phyloP scores from a whole-genome alignment of 495 filamentous ascomycete genomes.

The Apiosordaria backusii region DNA sequence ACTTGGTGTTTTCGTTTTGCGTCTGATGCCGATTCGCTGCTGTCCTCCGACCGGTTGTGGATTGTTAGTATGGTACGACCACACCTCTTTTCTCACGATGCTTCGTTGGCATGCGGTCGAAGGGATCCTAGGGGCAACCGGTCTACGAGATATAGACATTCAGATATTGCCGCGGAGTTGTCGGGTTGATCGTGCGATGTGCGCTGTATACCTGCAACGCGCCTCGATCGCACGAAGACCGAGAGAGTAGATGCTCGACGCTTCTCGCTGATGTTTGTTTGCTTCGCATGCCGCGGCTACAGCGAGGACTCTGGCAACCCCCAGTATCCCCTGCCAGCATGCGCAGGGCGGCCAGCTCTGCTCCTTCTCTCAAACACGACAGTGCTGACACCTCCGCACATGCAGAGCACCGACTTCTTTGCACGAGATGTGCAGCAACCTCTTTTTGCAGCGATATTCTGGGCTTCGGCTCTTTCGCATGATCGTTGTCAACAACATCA shows the following conservation, averaged over 20 bases:
- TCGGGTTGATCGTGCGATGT: background rate
- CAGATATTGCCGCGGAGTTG: background rate
- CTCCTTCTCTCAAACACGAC: background rate
- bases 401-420: background rate
- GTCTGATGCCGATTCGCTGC: background rate
- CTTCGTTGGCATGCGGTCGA: background rate
- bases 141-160: background rate
- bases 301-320: background rate
- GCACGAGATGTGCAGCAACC: background rate
- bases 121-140: background rate
- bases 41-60: background rate
- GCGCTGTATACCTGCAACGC: background rate
- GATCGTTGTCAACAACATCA: background rate
- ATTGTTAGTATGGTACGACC: background rate
- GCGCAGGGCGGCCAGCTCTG: background rate
- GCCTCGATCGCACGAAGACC: background rate
- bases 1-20: background rate
- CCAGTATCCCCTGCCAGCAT: background rate
- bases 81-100: background rate
- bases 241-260: background rate
- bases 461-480: background rate
- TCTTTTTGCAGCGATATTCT: background rate
- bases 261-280: background rate
- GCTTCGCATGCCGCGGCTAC: background rate
- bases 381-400: background rate